Evolutionary conservation across 2,329 filamentous ascomycete genomes (phyloP).

Genomic region (Alternaria consortialis): DNA sequence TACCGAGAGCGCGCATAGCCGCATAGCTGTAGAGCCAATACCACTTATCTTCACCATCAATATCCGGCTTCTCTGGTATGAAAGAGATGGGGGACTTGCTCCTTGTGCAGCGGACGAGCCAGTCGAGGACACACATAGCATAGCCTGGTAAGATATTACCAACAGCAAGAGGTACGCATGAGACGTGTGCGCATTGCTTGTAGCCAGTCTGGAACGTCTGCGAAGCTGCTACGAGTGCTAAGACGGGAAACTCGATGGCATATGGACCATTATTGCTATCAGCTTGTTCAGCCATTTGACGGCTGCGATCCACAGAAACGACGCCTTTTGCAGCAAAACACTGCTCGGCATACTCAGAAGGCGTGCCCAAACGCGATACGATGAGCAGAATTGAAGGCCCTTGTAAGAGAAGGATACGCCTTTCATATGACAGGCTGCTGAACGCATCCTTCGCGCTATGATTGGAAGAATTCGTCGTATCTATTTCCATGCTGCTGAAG

Average conservation of each 20-base stretch:
- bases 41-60: conserved; percentile 14
- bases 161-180: not conserved
- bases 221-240: conserved; percentile 10
- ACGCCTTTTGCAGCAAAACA: conserved; percentile 2
- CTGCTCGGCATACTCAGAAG: conserved; percentile 6
- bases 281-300: conserved; percentile 14
- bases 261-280: not conserved
- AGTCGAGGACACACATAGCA: conserved; percentile 17
- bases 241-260: conserved; percentile 12
- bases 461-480: not conserved
- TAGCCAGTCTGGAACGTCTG: not conserved
- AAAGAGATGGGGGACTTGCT: conserved; percentile 8
- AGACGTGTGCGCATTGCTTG: not conserved
- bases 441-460: not conserved
- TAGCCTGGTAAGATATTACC: conserved; percentile 12
- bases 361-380: conserved; percentile 4
- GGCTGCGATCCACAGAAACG: conserved; percentile 9
- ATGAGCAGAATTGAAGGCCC: conserved; percentile 6
- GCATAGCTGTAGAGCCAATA: conserved; percentile 20
- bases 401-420: not conserved
- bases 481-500: not conserved
- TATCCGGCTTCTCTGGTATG: conserved; percentile 1
- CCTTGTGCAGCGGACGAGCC: conserved; percentile 6
- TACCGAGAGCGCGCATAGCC: conserved; percentile 12
- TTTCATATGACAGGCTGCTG: not conserved